Conservation (phyloP, 345 rosid genomes). For the Melaleuca quinquenervia region DNA sequence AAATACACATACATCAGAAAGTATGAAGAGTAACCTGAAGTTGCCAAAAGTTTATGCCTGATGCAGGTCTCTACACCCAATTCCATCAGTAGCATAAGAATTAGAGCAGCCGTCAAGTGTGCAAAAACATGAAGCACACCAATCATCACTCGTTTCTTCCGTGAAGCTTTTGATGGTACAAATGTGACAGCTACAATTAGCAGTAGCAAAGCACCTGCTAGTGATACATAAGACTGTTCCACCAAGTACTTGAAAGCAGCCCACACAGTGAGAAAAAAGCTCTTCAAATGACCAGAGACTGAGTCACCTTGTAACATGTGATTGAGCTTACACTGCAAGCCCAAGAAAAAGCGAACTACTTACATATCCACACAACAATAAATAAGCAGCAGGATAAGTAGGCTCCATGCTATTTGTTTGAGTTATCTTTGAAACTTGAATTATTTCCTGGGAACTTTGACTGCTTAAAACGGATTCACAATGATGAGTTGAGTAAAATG, state of each 20-base stretch:
- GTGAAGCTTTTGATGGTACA: slow-evolving; percentile 79
- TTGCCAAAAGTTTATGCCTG: slow-evolving; percentile 84
- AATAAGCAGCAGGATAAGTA: not conserved
- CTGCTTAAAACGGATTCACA: not conserved
- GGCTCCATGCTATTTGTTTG: not conserved
- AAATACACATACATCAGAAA: not conserved
- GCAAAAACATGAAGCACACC: slow-evolving; percentile 87
- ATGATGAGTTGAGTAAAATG: not conserved
- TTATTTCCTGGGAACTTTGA: not conserved
- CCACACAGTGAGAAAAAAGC: slow-evolving; percentile 81
- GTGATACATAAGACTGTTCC: slow-evolving; percentile 73
- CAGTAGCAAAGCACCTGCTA: slow-evolving; percentile 59
- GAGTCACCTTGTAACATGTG: slow-evolving; percentile 84
- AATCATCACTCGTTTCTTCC: slow-evolving; percentile 63
- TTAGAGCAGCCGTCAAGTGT: slow-evolving; percentile 80
- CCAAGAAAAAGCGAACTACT: not conserved
- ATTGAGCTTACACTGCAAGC: slow-evolving; percentile 77
- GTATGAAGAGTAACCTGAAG: slow-evolving; percentile 44
- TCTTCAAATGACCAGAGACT: slow-evolving; percentile 75
- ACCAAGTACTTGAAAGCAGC: slow-evolving; percentile 51
- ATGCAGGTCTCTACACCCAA: slow-evolving; percentile 89
- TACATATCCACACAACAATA: not conserved
- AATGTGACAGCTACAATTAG: slow-evolving; percentile 57
- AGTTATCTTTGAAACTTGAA: not conserved
- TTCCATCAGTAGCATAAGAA: slow-evolving; percentile 91